These are phyloP conservation scores for Exobasidium cylindrosporum DNA, from an alignment of 1,284 basidiomycete genomes.

Conservation along the genomic window DNA sequence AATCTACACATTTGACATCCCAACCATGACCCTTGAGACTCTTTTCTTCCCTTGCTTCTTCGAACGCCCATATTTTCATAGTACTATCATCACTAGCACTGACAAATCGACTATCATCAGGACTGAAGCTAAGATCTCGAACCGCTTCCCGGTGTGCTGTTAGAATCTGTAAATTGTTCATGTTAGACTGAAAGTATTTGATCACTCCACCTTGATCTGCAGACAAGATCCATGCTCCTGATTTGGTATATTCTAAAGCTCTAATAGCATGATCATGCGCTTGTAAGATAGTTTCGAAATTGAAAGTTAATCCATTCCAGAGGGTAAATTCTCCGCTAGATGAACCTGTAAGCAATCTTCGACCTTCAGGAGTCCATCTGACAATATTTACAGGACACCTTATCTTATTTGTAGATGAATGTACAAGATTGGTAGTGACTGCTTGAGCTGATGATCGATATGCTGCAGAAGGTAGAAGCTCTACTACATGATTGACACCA, in stretches of 20 bases:
- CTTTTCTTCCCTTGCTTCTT: slow-evolving; percentile 82
- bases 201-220: slow-evolving; percentile 89
- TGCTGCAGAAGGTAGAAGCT: slow-evolving; percentile 88
- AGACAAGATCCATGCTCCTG: slow-evolving; percentile 84
- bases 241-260: slow-evolving; percentile 82
- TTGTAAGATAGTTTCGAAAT: slow-evolving; percentile 97
- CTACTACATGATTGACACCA: slow-evolving; percentile 11
- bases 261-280: slow-evolving; percentile 94
- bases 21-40: slow-evolving; percentile 89
- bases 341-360: slow-evolving; percentile 87
- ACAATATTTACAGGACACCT: slow-evolving; percentile 94
- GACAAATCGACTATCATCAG: slow-evolving; percentile 85
- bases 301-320: slow-evolving; percentile 98
- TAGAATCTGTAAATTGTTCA: slow-evolving; percentile 96
- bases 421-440: slow-evolving; percentile 89
- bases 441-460: slow-evolving; percentile 86
- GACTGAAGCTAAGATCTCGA: slow-evolving; percentile 83
- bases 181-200: slow-evolving; percentile 98
- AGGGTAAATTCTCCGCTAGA: slow-evolving; percentile 97
- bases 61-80: slow-evolving; percentile 91
- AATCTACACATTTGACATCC: slow-evolving; percentile 97
- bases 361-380: slow-evolving; percentile 90
- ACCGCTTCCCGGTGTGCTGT: slow-evolving; percentile 73
- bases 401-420: slow-evolving; percentile 98
- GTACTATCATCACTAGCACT: slow-evolving; percentile 92